Evolutionary conservation across 164 flowering plant species (phyloP).

Genomic region (Chloranthus sessilifolius): DNA sequence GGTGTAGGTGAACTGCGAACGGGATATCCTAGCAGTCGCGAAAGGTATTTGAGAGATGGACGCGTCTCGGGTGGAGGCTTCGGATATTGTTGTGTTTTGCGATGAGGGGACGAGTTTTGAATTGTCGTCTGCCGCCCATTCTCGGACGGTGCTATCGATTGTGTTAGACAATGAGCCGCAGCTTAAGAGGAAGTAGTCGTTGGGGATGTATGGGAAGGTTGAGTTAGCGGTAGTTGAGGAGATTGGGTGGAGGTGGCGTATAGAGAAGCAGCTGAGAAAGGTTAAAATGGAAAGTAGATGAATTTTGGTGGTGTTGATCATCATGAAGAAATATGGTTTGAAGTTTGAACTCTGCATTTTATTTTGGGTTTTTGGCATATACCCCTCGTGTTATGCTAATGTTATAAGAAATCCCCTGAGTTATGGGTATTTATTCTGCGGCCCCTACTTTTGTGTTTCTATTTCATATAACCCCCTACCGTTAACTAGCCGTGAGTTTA

Average conservation of each 20-base stretch:
- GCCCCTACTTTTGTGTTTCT: no score
- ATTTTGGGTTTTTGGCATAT: no score
- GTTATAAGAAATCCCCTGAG: no score
- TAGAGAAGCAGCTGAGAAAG: neutral
- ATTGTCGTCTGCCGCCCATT: constrained; percentile 67
- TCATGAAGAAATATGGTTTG: no score
- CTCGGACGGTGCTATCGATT: neutral
- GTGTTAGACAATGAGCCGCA: neutral
- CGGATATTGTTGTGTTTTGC: constrained; percentile 28
- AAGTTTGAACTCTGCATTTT: no score
- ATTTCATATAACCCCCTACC: no score
- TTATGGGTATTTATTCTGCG: no score
- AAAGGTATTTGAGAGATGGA: constrained; percentile 65
- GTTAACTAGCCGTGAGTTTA: no score
- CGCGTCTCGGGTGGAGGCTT: constrained; percentile 54
- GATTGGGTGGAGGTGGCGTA: neutral
- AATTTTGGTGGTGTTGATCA: no score
- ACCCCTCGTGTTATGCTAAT: no score
- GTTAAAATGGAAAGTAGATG: no score
- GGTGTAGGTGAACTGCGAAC: constrained; percentile 54
- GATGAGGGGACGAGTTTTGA: constrained; percentile 38
- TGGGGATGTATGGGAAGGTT: neutral
- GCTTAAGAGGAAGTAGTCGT: constrained; percentile 6
- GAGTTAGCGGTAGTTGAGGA: constrained; percentile 2
- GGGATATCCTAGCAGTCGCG: constrained; percentile 71